Conservation (phyloP, 257 asterid species). For the Penstemon eatonii region DNA sequence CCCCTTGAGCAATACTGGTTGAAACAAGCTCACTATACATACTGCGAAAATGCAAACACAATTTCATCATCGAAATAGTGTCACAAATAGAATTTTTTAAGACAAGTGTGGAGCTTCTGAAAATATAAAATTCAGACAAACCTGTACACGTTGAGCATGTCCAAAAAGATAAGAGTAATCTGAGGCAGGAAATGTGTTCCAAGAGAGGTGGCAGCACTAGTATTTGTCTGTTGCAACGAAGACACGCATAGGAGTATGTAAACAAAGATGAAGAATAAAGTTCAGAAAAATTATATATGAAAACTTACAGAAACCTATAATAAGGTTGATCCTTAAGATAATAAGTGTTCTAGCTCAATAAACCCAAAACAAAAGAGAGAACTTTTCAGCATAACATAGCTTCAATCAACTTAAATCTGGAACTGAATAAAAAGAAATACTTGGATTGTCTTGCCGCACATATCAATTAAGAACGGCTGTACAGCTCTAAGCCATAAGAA, state of each 20-base stretch:
- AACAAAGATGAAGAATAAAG: too few species aligned
- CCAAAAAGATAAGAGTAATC: constrained; percentile 77
- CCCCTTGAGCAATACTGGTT: constrained; percentile 89
- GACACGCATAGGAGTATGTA: too few species aligned
- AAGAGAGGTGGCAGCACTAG: constrained; percentile 87
- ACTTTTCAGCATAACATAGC: too few species aligned
- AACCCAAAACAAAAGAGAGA: too few species aligned
- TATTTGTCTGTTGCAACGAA: constrained; percentile 66
- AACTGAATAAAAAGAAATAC: too few species aligned
- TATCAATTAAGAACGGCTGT: neutral
- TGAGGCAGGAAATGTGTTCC: constrained; percentile 89
- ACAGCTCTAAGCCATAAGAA: neutral
- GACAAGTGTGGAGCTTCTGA: neutral
- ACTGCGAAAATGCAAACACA: constrained; percentile 52
- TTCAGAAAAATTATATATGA: too few species aligned
- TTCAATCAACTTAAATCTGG: too few species aligned
- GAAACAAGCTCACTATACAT: constrained; percentile 98
- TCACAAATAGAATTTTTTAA: neutral
- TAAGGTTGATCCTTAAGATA: too few species aligned
- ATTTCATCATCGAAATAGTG: constrained; percentile 21
- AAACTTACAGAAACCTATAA: too few species aligned
- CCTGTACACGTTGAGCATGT: constrained; percentile 99
- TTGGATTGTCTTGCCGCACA: too few species aligned
- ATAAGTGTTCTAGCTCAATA: too few species aligned
- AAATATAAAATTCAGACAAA: constrained; percentile 24